Evolutionary conservation across 495 filamentous ascomycete species (phyloP).

Genomic region (Penicillium pulvis): DNA sequence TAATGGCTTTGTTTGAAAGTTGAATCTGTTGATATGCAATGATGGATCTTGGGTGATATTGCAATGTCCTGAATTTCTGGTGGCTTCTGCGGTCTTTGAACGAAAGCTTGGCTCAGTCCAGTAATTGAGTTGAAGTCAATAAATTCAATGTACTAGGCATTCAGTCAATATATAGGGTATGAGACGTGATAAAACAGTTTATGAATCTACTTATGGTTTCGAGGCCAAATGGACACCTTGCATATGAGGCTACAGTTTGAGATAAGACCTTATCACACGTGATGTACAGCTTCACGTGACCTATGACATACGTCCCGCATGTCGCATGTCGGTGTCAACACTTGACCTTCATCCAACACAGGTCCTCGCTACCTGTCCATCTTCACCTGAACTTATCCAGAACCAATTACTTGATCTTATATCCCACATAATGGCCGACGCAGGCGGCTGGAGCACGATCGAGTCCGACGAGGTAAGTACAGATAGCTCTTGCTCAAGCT

Average conservation of each 20-base stretch:
- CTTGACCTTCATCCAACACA: neutral
- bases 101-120: too few species aligned
- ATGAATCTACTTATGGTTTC: neutral
- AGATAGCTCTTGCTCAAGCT: conserved; percentile 5
- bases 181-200: neutral
- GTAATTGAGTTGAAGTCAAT: too few species aligned
- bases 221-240: neutral
- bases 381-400: neutral
- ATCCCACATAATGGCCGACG: conserved; percentile 38
- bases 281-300: conserved; percentile 16
- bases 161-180: neutral
- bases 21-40: too few species aligned
- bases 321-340: conserved; percentile 14
- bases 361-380: neutral
- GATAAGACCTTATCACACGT: neutral
- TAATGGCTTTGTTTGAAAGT: neutral
- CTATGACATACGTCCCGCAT: conserved; percentile 23
- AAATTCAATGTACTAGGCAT: too few species aligned
- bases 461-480: conserved; percentile 86
- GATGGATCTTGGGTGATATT: too few species aligned
- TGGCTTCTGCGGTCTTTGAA: too few species aligned
- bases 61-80: too few species aligned
- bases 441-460: conserved; percentile 73
- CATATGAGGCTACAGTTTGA: neutral
- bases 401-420: neutral